A percentile compares a stretch with the other conserved stretches of the same genome.
Evolutionary conservation across 1,139 yeast species (phyloP).

Genomic region (Sporopachydermia cereana): DNA sequence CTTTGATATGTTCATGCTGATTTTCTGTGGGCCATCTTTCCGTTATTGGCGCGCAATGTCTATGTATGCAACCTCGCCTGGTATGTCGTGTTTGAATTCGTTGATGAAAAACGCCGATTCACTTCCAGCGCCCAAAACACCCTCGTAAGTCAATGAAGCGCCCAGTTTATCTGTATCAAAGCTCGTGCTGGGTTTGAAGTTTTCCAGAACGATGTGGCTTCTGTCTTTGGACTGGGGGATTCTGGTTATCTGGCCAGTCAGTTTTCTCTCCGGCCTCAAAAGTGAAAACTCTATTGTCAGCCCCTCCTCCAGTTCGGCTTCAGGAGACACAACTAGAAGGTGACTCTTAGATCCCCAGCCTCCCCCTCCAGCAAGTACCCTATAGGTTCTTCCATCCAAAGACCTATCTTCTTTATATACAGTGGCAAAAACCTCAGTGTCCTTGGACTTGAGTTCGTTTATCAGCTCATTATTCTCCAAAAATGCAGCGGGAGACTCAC

Average conservation of each 20-base stretch:
- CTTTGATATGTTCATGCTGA: too few species aligned
- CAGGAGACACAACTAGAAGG: slow-evolving; percentile 47
- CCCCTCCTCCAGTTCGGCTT: slow-evolving; percentile 34
- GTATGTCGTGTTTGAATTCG: slow-evolving; percentile 21
- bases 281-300: slow-evolving; percentile 37
- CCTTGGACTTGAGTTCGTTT: slow-evolving; percentile 35
- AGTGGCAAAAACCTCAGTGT: slow-evolving; percentile 36
- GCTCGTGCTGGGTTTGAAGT: slow-evolving; percentile 1
- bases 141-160: background rate
- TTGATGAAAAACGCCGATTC: slow-evolving; percentile 23
- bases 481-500: slow-evolving; percentile 38
- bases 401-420: slow-evolving; percentile 16
- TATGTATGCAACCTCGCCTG: slow-evolving; percentile 18
- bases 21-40: too few species aligned
- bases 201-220: slow-evolving; percentile 9
- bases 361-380: slow-evolving; percentile 56
- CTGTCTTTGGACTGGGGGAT: background rate
- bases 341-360: slow-evolving; percentile 56
- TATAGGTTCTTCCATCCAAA: slow-evolving; percentile 21
- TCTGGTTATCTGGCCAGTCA: slow-evolving; percentile 11
- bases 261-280: slow-evolving; percentile 27
- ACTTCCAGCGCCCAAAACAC: slow-evolving; percentile 22
- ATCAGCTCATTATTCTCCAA: slow-evolving; percentile 33
- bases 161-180: background rate
- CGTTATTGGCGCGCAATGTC: too few species aligned